Percentiles rank a stretch among this genome's conserved stretches.
These are phyloP conservation scores for Xenoacremonium recifei DNA, from an alignment of 2,329 filamentous ascomycete species.

Conservation along the genomic window DNA sequence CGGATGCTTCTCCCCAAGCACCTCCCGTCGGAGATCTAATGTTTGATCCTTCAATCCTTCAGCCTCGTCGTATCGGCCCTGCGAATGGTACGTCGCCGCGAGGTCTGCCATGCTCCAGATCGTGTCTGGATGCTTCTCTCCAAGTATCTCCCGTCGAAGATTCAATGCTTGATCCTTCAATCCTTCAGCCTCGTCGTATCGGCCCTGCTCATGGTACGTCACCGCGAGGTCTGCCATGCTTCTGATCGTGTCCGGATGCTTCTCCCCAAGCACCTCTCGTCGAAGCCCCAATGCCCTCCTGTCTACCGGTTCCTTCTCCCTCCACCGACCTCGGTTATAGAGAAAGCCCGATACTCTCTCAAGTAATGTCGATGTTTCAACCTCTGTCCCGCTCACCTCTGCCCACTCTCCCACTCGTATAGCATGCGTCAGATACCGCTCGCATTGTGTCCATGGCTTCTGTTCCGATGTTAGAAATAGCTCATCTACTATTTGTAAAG, in stretches of 20 bases:
- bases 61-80: not conserved
- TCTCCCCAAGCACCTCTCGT: not conserved
- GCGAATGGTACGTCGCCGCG: not conserved
- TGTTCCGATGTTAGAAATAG: conserved; percentile 17
- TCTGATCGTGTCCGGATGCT: conserved; percentile 1
- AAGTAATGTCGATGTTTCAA: conserved; percentile 12
- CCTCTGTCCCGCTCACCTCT: conserved; percentile 13
- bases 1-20: conserved; percentile 7
- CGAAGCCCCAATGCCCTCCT: not conserved
- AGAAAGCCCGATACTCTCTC: conserved; percentile 19
- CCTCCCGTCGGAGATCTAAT: not conserved
- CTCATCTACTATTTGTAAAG: conserved; percentile 17
- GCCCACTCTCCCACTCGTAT: conserved; percentile 23
- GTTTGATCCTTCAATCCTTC: conserved; percentile 6
- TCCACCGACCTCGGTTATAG: conserved; percentile 17
- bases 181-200: not conserved
- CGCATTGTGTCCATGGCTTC: conserved; percentile 21
- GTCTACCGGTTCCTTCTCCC: not conserved
- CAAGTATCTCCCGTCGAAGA: not conserved
- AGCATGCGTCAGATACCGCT: conserved; percentile 29
- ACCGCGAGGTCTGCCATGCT: conserved; percentile 3
- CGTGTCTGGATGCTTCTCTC: conserved; percentile 5
- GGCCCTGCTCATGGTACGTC: conserved; percentile 2
- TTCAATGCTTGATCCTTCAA: conserved; percentile 4
- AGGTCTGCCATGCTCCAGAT: conserved; percentile 2